Evolutionary conservation across 257 asterid species (phyloP).

Genomic region (Nicotiana sylvestris): DNA sequence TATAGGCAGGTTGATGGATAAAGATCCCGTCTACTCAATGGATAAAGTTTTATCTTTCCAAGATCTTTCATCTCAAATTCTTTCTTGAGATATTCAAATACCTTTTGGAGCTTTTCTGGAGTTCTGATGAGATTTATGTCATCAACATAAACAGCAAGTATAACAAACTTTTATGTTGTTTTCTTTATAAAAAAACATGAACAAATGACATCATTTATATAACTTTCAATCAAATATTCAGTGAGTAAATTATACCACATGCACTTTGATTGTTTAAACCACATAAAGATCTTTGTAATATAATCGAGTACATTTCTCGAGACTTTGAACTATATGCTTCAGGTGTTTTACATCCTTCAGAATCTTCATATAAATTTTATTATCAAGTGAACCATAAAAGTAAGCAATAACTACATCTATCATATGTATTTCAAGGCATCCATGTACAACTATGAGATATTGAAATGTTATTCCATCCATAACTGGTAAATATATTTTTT

Average conservation of each 20-base stretch:
- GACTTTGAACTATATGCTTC: neutral
- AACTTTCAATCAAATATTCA: neutral
- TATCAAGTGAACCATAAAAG: neutral
- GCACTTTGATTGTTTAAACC: neutral
- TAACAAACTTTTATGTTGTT: neutral
- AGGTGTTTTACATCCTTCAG: neutral
- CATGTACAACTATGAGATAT: neutral
- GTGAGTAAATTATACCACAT: neutral
- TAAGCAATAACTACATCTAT: neutral
- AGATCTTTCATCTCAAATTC: neutral
- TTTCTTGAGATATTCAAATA: neutral
- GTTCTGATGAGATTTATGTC: neutral
- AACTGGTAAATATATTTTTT: neutral
- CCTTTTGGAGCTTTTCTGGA: neutral
- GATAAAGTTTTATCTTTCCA: too few species aligned
- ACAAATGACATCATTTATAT: neutral
- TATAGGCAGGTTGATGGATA: too few species aligned
- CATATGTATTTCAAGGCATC: neutral
- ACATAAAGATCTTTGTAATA: neutral
- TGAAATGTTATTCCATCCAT: neutral
- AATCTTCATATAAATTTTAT: neutral
- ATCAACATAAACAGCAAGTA: neutral
- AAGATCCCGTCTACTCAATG: too few species aligned
- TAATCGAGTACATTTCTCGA: neutral
- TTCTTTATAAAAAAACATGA: neutral